Evolutionary conservation across 106 monocot species (phyloP), one percentile per base, ranked within the genome.

Genomic region (Dendrobium catenatum): DNA sequence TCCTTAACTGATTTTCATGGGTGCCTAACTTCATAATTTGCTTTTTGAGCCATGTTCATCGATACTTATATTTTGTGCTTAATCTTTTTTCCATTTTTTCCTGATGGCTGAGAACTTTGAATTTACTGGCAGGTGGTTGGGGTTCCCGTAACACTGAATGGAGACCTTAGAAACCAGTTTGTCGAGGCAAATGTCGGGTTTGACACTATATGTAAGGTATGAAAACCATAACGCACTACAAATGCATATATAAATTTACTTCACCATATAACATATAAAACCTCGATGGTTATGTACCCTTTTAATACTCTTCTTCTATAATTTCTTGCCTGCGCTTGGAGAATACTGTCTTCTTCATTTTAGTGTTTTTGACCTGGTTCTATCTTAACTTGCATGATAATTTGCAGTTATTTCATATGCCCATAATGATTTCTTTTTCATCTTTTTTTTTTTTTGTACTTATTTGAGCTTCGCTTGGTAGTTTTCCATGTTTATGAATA

Each of bases 141-240:
- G 78, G 86, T 89, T 48, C 89, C 89, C 37, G 89, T 89, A 29
- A 79, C 89, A 42, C 84, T 81, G 17, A 86, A 89, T 78, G 89
- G 89, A n/a, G 89, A 89, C 79, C 68, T 89, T 17, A 86, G 76
- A 81, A 89, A 89, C 79, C 89, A 89, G 55, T 89, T 89, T 80
- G 89, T 89, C 54, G 89, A 89, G 82, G 86, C 89, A 76, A 84
- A 89, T 82, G 89, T 89, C 55, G 89, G 89, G 72, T 89, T 89
- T 78, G 89, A 89, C 79, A 89, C 89, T 26, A 70, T 89, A 19
- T 89, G 89, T 79, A 89, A 89, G 86, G 89, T 86, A 81, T 11
- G 49, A 10, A 77, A 4, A 68, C 70, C 70, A 70, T 70, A 37
- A 16, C 29, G 37, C 13, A 37, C 37, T 70, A 15, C 17, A 33